Percentiles rank a stretch among this genome's conserved stretches.
Conservation (phyloP, 371 early-diverging fungal species). For the Batkoa obscura region DNA sequence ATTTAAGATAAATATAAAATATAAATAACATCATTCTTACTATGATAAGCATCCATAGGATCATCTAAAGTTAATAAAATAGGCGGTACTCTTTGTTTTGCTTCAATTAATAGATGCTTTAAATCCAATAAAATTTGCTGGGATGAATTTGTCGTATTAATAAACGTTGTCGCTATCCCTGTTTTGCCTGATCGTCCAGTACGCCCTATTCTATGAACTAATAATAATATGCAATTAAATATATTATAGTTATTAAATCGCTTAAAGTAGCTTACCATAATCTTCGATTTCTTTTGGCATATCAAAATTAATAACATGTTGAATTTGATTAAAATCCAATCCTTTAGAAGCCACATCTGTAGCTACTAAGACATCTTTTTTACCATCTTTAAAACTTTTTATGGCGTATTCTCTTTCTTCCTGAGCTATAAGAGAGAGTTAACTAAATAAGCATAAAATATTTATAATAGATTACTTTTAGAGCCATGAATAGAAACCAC, state of each 20-base stretch:
- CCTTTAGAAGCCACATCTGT: slow-evolving; percentile 89
- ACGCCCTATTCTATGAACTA: slow-evolving; percentile 93
- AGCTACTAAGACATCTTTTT: slow-evolving; percentile 76
- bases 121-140: slow-evolving; percentile 82
- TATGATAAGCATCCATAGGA: slow-evolving; percentile 51
- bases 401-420: slow-evolving; percentile 70
- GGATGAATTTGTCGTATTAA: slow-evolving; percentile 54
- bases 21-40: background rate
- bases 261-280: slow-evolving; percentile 32
- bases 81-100: slow-evolving; percentile 82
- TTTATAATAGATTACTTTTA: slow-evolving; percentile 27
- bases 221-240: background rate
- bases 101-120: slow-evolving; percentile 79
- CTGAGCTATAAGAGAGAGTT: slow-evolving; percentile 48
- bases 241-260: background rate
- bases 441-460: too few relatives aligned
- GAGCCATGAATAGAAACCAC: slow-evolving; percentile 89
- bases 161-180: slow-evolving; percentile 91
- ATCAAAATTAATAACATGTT: slow-evolving; percentile 86
- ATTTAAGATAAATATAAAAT: background rate
- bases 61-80: slow-evolving; percentile 70
- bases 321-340: slow-evolving; percentile 80
- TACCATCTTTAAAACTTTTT: slow-evolving; percentile 50
- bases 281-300: slow-evolving; percentile 96
- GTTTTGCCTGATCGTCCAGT: slow-evolving; percentile 97